These are phyloP conservation scores for Cystobasidium pallidum DNA, from an alignment of 1,284 basidiomycete genomes.

Conservation along the genomic window DNA sequence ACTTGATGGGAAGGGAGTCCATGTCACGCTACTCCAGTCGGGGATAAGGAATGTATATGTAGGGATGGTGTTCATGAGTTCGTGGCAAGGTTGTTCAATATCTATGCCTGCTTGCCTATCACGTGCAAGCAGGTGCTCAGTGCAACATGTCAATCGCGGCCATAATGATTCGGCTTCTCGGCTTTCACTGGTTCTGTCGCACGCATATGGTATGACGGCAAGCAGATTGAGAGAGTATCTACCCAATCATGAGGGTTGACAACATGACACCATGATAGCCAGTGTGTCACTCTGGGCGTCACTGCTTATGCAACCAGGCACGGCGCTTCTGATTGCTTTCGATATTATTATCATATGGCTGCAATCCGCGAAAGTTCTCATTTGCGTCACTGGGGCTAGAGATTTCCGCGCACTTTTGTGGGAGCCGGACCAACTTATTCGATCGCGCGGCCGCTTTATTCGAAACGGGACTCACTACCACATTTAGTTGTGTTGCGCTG, in stretches of 20 bases:
- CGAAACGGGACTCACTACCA: no score
- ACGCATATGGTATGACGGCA: background rate
- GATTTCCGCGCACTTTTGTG: background rate
- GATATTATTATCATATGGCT: no score
- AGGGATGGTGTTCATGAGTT: no score
- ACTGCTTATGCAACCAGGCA: background rate
- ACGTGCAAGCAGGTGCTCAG: no score
- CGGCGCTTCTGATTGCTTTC: background rate
- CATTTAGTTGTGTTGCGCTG: background rate
- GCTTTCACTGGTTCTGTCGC: background rate
- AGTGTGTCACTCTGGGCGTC: conserved; percentile 5
- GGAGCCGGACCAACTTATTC: background rate
- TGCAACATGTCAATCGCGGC: no score
- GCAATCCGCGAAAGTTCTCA: background rate
- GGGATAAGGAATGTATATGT: no score
- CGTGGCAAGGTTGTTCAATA: no score
- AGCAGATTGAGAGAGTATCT: background rate
- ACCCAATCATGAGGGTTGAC: background rate
- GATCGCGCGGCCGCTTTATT: background rate
- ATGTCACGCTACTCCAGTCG: no score
- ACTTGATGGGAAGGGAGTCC: no score
- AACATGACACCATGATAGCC: background rate
- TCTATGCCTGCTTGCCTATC: no score
- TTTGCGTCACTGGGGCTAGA: background rate
- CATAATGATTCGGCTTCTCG: conserved; percentile 10